phyloP scores from a whole-genome alignment of 1,284 basidiomycete genomes.

The Malassezia caprae region DNA sequence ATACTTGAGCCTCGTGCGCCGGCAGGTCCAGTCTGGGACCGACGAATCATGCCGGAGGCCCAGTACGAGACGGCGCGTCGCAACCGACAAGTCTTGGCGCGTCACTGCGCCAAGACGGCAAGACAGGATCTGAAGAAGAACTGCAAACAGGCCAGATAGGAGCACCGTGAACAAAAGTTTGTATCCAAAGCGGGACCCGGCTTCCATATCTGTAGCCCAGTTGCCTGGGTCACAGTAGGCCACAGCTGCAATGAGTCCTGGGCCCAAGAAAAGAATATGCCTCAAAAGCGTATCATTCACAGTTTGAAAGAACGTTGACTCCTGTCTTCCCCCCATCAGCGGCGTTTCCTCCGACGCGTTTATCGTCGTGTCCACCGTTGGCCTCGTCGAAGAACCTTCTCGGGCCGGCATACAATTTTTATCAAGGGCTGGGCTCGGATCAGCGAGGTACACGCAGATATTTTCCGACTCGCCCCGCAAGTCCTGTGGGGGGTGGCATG shows the following conservation, averaged over 20 bases:
- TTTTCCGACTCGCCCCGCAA: background rate
- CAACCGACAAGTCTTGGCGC: conserved; percentile 39
- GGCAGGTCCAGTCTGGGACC: conserved; percentile 55
- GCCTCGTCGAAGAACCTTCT: background rate
- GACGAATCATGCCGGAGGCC: conserved; percentile 3
- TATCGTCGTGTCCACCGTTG: background rate
- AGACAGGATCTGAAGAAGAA: conserved; percentile 61
- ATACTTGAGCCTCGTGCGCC: conserved; percentile 49
- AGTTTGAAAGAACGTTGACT: background rate
- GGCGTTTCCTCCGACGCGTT: background rate
- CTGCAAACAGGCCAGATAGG: conserved; percentile 70
- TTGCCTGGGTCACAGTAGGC: conserved; percentile 40
- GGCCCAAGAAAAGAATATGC: conserved; percentile 32
- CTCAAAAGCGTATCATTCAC: conserved; percentile 16
- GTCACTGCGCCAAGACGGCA: conserved; percentile 54
- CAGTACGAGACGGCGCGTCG: conserved; percentile 34
- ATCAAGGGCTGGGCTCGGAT: background rate
- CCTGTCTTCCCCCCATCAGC: background rate
- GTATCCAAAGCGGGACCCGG: conserved; percentile 57
- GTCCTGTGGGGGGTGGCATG: background rate
- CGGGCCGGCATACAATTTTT: background rate
- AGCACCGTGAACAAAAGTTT: conserved; percentile 75
- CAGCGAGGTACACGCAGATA: background rate
- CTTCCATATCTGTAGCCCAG: conserved; percentile 46
- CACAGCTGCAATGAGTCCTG: conserved; percentile 37